Evolutionary conservation across 176 grass and related monocot species (phyloP), one percentile per base, ranked within the genome.

Genomic region (Saccharum officinarum): DNA sequence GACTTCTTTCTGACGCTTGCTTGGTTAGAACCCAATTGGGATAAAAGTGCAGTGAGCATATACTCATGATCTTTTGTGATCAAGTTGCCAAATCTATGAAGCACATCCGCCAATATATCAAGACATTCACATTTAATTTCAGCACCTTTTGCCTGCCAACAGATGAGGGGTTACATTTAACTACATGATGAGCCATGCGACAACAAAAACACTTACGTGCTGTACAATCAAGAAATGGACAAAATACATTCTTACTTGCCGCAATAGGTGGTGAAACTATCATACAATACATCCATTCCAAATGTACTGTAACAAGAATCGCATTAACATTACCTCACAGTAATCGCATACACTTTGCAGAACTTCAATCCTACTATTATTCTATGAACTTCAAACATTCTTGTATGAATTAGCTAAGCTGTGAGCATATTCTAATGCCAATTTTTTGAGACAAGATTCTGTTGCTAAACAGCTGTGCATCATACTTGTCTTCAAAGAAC

Each of bases 61-160:
- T 81, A 70, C 69, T 90, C 93, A 52, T 99, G 97, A 89, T 99
- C 90, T 86, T 94, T 96, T 75, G 90, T 82, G 36, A 97, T 90
- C 74, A 96, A 70, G 61, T 87, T 94, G 67, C 97, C 93, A 86
- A 96, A 99, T 92, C 84, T 94, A 80, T 99, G 86, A 79, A 99
- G 93, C 39, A 92, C 84, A 79, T 99, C 93, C 69, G 90, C 90
- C 76, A 99, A 87, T 96, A 96, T 96, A 80, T 99, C 97, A 86
- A 99, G 91, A 22, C 87, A 99, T 67, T 99, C 93, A 6, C 97
- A 99, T 78, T 99, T 99, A 79, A 92, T 94, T 72, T 99, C 97
- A 87, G 90, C 91, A 89, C 88, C 83, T 86, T 93, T 99, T 16
- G 85, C 97, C 97, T 99, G 89, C 69, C 60, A 88, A 94, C 7